Percentiles rank a stretch among this genome's conserved stretches.
These are phyloP conservation scores for Cutaneotrichosporon dermatis DNA, from an alignment of 1,284 basidiomycete genomes.

Conservation along the genomic window DNA sequence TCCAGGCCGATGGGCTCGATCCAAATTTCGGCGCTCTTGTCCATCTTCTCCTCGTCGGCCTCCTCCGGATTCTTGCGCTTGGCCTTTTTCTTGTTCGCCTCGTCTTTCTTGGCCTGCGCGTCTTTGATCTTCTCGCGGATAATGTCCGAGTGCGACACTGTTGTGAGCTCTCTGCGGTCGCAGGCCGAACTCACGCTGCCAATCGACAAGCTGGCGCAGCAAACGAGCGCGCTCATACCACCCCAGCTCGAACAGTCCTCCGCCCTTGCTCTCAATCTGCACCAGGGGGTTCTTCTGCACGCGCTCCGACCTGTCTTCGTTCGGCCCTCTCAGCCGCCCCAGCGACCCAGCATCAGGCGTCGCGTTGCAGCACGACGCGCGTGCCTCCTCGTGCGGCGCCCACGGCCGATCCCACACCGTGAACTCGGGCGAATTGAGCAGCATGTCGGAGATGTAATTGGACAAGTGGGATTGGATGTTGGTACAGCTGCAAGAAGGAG, in stretches of 20 bases:
- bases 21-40: constrained; percentile 14
- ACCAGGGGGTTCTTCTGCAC: constrained; percentile 32
- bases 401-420: constrained; percentile 45
- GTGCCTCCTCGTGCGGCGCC: constrained; percentile 41
- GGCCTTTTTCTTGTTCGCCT: constrained; percentile 10
- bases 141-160: constrained; percentile 37
- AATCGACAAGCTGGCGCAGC: constrained; percentile 47
- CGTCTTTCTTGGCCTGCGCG: constrained; percentile 9
- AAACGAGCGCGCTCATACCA: constrained; percentile 40
- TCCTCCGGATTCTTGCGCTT: constrained; percentile 17
- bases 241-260: constrained; percentile 42
- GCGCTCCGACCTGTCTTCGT: constrained; percentile 28
- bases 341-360: constrained; percentile 24
- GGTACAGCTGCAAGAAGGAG: constrained; percentile 26
- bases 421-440: constrained; percentile 35
- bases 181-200: constrained; percentile 37
- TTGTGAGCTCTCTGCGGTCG: not conserved
- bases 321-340: constrained; percentile 32
- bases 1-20: constrained; percentile 39
- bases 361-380: constrained; percentile 33
- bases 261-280: constrained; percentile 29
- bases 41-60: constrained; percentile 8
- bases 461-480: constrained; percentile 40
- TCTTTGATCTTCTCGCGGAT: constrained; percentile 38
- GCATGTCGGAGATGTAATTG: constrained; percentile 36